Percentiles rank a stretch among this genome's conserved stretches.
Evolutionary conservation across 2,329 filamentous ascomycete genomes (phyloP).

Genomic region (Pseudogymnoascus verrucosus): DNA sequence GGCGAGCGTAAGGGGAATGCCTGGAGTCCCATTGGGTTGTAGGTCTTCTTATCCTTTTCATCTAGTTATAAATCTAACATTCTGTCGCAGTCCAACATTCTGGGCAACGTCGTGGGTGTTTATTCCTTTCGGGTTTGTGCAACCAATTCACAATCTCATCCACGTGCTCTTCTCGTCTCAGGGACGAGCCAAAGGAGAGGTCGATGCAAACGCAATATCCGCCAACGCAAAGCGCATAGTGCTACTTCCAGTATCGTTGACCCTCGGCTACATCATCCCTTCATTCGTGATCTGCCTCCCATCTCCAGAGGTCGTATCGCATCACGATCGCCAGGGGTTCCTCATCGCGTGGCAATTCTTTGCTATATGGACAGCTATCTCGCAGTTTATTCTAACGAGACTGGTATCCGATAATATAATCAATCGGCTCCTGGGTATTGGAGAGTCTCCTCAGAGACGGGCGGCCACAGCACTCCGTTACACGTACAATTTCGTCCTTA

Average conservation of each 20-base stretch:
- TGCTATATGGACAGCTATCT: conserved; percentile 37
- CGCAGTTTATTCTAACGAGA: conserved; percentile 26
- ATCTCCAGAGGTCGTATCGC: conserved; percentile 30
- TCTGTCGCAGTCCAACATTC: background rate
- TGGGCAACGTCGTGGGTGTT: background rate
- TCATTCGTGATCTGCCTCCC: conserved; percentile 36
- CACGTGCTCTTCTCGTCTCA: background rate
- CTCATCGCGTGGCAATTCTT: conserved; percentile 44
- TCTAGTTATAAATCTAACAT: background rate
- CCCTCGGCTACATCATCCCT: conserved; percentile 37
- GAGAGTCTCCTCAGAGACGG: background rate
- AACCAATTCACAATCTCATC: background rate
- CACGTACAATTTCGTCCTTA: background rate
- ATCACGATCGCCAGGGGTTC: conserved; percentile 37
- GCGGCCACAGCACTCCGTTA: background rate
- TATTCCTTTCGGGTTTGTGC: background rate
- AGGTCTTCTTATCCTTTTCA: conserved; percentile 17
- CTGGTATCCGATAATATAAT: background rate
- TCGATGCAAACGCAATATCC: background rate
- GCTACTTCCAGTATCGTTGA: conserved; percentile 34
- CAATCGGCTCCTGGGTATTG: background rate
- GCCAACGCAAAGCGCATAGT: background rate
- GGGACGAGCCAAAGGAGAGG: background rate
- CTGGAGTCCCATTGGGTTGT: conserved; percentile 35
- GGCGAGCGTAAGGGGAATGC: conserved; percentile 36